phyloP scores from a whole-genome alignment of 2,329 filamentous ascomycete genomes.

The Coniella lustricola region DNA sequence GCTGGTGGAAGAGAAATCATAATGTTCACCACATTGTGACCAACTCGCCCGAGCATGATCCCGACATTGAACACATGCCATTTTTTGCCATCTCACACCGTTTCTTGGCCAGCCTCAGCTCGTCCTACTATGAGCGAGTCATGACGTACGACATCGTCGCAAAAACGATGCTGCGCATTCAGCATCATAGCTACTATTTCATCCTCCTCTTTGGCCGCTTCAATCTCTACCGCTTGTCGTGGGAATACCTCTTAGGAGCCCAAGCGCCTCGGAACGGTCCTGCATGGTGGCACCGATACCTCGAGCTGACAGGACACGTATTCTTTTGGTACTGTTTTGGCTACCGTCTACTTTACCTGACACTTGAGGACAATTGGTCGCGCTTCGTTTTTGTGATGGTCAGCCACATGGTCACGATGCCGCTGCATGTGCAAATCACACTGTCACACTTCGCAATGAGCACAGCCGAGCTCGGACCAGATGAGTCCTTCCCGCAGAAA shows the following conservation, averaged over 20 bases:
- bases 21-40: conserved; percentile 97
- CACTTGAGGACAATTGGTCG: conserved; percentile 60
- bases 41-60: conserved; percentile 90
- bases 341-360: conserved; percentile 69
- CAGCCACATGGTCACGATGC: conserved; percentile 73
- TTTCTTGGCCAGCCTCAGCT: conserved; percentile 64
- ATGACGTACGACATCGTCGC: conserved; percentile 74
- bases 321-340: conserved; percentile 88
- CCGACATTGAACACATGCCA: conserved; percentile 87
- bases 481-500: conserved; percentile 82
- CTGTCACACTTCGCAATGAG: conserved; percentile 93
- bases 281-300: conserved; percentile 74
- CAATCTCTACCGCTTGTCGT: conserved; percentile 79
- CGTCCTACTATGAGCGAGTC: conserved; percentile 75
- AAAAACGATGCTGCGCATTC: conserved; percentile 62
- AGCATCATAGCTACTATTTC: conserved; percentile 78
- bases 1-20: conserved; percentile 97
- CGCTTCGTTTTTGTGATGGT: conserved; percentile 70
- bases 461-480: conserved; percentile 73
- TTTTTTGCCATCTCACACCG: conserved; percentile 83
- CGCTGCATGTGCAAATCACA: conserved; percentile 83
- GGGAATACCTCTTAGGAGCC: conserved; percentile 65
- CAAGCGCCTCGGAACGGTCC: conserved; percentile 67
- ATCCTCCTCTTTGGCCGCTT: conserved; percentile 76
- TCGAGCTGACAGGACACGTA: conserved; percentile 68